Evolutionary conservation across 192 early-diverging fungal genomes (phyloP), one percentile per base, ranked within the genome.

Genomic region (Phycomyces nitens): DNA sequence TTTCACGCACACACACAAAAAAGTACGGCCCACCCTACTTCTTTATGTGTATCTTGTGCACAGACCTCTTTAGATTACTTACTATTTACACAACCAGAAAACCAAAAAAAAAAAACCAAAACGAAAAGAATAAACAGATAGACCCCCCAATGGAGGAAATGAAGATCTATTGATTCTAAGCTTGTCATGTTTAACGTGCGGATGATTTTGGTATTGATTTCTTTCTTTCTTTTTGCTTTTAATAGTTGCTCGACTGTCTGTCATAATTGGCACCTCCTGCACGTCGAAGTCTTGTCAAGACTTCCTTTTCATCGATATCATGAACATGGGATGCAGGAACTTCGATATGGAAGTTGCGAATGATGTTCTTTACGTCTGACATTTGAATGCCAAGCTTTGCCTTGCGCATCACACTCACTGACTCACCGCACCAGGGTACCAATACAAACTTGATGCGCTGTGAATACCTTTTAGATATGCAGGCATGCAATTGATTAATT

Each of bases 321-420:
- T 73, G 42, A 12, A 42, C 21, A 26, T 82, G 78, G 23, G 66
- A 70, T 0, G 89, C 91, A 12, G 84, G 75, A 20, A 94, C 67
- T 71, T 94, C 92, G 49, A 92, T 82, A 5, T 90, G 85, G 65
- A 85, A 92, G 50, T 58, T 75, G 47, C 79, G 80, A 26, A 92
- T 50, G 18, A 91, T 80, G 29, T 77, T 77, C 80, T 89, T 92
- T 42, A 94, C 89, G 42, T 89, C 87, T 20, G 85, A 70, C 66
- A 92, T 90, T 71, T 94, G 92, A 26, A 90, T 75, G 20, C 85
- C 80, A 20, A 94, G 76, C 74, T 89, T 90, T 51, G 89, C 92
- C 58, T 84, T 85, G 11, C 89, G 80, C 89, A 92, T 92, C 34
- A 92, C 78, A 64, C 84, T 84, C 7, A 91, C 84, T 14, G 75